Percentiles rank a stretch among this genome's conserved stretches.
Conservation (phyloP, 2,329 filamentous ascomycete genomes). For the Aureobasidium sp. region DNA sequence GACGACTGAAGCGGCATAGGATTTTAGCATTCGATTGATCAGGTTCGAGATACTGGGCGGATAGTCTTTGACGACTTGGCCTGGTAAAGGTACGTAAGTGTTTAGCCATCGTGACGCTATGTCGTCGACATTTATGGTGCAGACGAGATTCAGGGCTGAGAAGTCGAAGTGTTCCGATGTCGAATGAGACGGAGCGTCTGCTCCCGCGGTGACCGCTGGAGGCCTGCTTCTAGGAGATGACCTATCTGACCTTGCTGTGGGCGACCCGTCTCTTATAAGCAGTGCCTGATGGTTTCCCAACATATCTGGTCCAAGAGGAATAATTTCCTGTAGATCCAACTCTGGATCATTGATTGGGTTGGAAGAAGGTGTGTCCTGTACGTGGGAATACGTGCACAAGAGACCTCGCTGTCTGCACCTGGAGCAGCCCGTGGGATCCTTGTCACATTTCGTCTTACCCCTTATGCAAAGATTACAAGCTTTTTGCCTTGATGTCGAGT, state of each 20-base stretch:
- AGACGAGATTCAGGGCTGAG: background rate
- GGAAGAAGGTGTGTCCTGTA: background rate
- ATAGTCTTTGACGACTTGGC: background rate
- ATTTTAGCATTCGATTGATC: background rate
- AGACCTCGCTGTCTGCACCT: background rate
- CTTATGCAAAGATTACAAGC: background rate
- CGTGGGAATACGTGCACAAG: background rate
- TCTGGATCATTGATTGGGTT: background rate
- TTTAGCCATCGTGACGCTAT: background rate
- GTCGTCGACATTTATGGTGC: background rate
- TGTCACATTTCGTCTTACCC: background rate
- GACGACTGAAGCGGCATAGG: background rate
- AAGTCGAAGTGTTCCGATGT: background rate
- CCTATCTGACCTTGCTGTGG: background rate
- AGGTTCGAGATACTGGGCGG: background rate
- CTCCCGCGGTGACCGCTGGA: too few species aligned
- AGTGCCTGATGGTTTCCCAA: background rate
- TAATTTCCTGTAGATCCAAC: background rate
- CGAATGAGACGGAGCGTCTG: background rate
- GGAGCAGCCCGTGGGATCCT: background rate
- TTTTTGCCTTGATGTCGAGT: background rate
- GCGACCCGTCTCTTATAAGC: too few species aligned
- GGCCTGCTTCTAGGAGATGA: background rate
- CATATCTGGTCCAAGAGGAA: background rate
- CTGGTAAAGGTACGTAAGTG: background rate